Evolutionary conservation across 2,329 filamentous ascomycete species (phyloP).

Genomic region (Exophiala calicioides): DNA sequence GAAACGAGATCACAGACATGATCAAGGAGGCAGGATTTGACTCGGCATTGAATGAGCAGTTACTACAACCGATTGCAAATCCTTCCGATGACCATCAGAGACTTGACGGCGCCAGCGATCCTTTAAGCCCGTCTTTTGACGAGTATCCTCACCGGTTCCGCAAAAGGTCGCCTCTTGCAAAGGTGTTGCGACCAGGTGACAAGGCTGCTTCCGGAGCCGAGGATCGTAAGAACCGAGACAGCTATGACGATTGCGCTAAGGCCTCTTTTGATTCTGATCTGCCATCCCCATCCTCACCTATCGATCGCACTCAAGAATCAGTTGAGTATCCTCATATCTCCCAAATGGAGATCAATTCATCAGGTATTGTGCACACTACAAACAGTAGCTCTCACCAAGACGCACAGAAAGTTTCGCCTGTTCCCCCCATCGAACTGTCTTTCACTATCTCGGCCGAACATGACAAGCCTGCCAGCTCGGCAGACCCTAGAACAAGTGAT

Average conservation of each 20-base stretch:
- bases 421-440: conserved; percentile 17
- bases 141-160: conserved; percentile 12
- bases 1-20: conserved; percentile 46
- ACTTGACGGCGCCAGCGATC: background rate
- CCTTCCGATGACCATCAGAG: background rate
- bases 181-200: conserved; percentile 1
- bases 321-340: conserved; percentile 32
- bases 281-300: conserved; percentile 19
- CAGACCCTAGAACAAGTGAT: background rate
- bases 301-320: conserved; percentile 25
- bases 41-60: conserved; percentile 46
- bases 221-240: background rate
- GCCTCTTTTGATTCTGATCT: background rate
- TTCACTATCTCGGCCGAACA: conserved; percentile 14
- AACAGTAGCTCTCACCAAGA: conserved; percentile 31
- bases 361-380: conserved; percentile 7
- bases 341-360: conserved; percentile 25
- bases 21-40: conserved; percentile 54
- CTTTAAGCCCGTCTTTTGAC: background rate
- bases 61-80: conserved; percentile 21
- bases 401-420: conserved; percentile 28
- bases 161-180: conserved; percentile 9
- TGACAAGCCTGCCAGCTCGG: background rate
- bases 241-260: background rate
- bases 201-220: conserved; percentile 9